Conservation (phyloP, 768 basidiomycete species). For the Rossbeevera mucosa region DNA sequence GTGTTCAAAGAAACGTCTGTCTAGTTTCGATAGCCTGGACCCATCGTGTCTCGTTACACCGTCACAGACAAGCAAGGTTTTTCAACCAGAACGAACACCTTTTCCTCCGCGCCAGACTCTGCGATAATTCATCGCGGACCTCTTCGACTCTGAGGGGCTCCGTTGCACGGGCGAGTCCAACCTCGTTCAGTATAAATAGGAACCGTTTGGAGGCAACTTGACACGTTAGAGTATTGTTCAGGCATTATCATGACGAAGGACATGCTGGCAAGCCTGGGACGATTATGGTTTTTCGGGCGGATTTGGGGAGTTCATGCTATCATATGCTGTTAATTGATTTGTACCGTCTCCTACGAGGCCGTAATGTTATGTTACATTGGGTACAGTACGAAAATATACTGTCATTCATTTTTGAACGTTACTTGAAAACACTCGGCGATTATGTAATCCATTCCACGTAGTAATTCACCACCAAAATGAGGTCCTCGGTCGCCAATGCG, state of each 20-base stretch:
- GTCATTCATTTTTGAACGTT: too few relatives aligned
- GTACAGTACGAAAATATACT: constrained; percentile 7
- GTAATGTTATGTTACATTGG: constrained; percentile 28
- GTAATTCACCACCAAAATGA: too few relatives aligned
- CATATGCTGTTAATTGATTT: constrained; percentile 30
- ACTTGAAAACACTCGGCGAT: too few relatives aligned
- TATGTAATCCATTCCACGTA: constrained; percentile 9
- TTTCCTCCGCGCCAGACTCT: constrained; percentile 14
- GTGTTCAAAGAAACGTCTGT: constrained; percentile 21
- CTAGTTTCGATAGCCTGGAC: constrained; percentile 1
- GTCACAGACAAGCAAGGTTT: constrained; percentile 8
- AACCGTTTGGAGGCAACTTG: not conserved
- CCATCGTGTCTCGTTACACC: constrained; percentile 1
- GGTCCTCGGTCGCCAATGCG: not conserved
- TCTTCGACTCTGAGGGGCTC: not conserved
- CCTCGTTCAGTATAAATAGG: not conserved
- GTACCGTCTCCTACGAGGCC: constrained; percentile 24
- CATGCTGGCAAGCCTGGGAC: not conserved
- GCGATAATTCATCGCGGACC: constrained; percentile 13
- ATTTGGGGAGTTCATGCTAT: constrained; percentile 24
- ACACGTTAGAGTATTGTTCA: not conserved
- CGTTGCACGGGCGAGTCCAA: not conserved
- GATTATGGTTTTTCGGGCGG: constrained; percentile 4
- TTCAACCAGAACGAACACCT: constrained; percentile 12
- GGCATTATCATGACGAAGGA: constrained; percentile 6